Evolutionary conservation across 2,329 filamentous ascomycete species (phyloP), one percentile per base, ranked within the genome.

Genomic region (Pseudogymnoascus verrucosus): DNA sequence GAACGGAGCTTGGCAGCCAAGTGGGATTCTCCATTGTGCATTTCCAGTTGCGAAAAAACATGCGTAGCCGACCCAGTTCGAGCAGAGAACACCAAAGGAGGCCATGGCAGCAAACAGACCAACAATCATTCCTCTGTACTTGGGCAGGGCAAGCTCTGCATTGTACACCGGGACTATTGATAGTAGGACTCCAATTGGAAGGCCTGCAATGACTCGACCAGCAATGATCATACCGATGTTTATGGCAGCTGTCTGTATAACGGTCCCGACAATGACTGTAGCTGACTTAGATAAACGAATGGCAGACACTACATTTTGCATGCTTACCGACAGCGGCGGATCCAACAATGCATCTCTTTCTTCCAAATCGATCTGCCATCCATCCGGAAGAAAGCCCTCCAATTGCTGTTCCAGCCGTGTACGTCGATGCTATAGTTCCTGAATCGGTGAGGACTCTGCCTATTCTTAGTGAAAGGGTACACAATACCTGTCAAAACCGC

Each of bases 1-100:
- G 79, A 80, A 84, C 0, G 82, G 82, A 10, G 84, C 79, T 69
- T 84, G 82, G 26, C 84, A 76, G 0, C 75, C 81, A 2, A 84
- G 76, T 0, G 82, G 82, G 0, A 84, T 72, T 10, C 82, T 77
- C 82, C 82, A 85, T 69, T 84, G 82, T 0, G 78, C 71, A 3
- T 76, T 69, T 0, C 82, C 82, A 0, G 81, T 76, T 0, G 82
- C 80, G 63, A 78, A 83, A 19, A 78, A 77, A 65, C 82, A 83
- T 0, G 80, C 81, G 66, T 80, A 84, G 2, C 82, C 82, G 3
- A 84, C 77, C 82, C 39, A 40, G 39, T 84, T 85, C 4, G 80
- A 81, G 66, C 76, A 73, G 80, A 83, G 83, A 3, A 80, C 83
- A 10, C 82, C 82, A 61, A 83, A 80, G 2, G 80, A 77, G 64